Evolutionary conservation across 306 rosid genomes (phyloP).

Genomic region (Prunus davidiana): DNA sequence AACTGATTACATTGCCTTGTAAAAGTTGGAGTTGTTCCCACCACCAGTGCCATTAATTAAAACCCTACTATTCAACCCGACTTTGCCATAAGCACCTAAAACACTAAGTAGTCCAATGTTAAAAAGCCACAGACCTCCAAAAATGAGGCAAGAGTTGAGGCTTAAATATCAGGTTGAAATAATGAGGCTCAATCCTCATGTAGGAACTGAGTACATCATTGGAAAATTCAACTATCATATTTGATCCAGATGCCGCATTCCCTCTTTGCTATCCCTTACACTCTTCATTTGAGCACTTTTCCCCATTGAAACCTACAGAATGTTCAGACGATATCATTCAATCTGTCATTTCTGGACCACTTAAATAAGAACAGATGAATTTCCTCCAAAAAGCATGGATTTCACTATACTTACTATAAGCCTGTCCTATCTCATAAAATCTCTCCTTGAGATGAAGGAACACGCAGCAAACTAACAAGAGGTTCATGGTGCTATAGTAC

Average conservation of each 20-base stretch:
- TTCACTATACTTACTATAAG: neutral
- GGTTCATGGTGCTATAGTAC: neutral
- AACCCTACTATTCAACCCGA: neutral
- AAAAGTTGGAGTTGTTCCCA: neutral
- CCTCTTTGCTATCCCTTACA: neutral
- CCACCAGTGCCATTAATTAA: neutral
- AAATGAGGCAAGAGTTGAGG: neutral
- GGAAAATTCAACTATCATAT: neutral
- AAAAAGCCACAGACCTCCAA: neutral
- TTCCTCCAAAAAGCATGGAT: too few species aligned
- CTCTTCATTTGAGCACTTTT: neutral
- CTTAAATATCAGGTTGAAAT: neutral
- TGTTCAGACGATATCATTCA: neutral
- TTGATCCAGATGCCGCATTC: neutral
- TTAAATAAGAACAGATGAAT: too few species aligned
- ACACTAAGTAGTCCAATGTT: neutral
- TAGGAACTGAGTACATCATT: neutral
- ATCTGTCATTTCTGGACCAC: neutral
- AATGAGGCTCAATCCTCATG: too few species aligned
- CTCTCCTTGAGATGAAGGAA: neutral
- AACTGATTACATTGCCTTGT: neutral
- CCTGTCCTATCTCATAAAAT: neutral
- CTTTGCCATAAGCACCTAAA: conserved; percentile 2
- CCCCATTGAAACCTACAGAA: neutral
- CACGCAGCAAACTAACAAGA: neutral